Percentiles rank a stretch among this genome's conserved stretches.
phyloP scores from a whole-genome alignment of 192 early-diverging fungal genomes.

The Ambispora gerdemannii region DNA sequence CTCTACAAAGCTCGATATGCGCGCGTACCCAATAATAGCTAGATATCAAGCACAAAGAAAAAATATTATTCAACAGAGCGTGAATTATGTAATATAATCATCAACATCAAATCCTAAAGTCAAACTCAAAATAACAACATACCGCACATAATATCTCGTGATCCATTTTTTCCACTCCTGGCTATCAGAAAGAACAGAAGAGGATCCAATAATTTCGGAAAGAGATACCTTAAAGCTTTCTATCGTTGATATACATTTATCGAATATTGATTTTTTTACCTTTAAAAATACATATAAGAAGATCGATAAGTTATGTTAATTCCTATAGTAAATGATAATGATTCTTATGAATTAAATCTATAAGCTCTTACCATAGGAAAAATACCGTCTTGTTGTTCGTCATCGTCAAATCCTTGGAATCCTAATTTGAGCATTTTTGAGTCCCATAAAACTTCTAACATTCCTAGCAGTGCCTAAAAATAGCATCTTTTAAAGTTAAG shows the following conservation, averaged over 20 bases:
- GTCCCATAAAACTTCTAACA: neutral
- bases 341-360: no score
- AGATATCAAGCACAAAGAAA: no score
- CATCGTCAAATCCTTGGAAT: neutral
- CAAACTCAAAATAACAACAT: neutral
- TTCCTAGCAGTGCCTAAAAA: neutral
- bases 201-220: neutral
- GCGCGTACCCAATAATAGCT: slow-evolving; percentile 10
- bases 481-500: neutral
- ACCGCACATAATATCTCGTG: neutral
- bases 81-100: no score
- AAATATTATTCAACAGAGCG: no score
- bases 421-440: neutral
- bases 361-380: neutral
- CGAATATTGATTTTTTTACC: neutral
- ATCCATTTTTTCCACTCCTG: neutral
- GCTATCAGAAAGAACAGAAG: neutral
- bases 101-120: no score
- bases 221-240: neutral
- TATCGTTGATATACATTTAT: neutral
- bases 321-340: no score
- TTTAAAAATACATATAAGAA: neutral
- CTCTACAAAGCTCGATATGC: slow-evolving; percentile 7
- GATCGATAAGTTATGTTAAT: no score
- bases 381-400: neutral